Percentiles rank a stretch among this genome's conserved stretches.
These are phyloP conservation scores for Gossypium bickii DNA, from an alignment of 345 rosid species.

Conservation along the genomic window DNA sequence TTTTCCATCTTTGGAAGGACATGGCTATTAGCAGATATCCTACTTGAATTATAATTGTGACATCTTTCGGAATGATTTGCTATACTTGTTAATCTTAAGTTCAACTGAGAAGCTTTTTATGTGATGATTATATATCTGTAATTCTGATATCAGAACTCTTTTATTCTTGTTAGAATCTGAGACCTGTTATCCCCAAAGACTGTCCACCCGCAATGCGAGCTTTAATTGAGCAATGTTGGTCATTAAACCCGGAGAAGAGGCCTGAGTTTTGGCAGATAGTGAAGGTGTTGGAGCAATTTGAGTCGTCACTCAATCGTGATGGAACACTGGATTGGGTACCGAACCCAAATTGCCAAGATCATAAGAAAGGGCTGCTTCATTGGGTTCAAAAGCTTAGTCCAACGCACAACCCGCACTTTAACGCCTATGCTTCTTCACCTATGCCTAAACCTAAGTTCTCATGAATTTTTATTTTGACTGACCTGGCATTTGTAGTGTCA, in stretches of 20 bases:
- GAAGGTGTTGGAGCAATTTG: constrained; percentile 79
- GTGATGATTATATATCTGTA: neutral
- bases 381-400: constrained; percentile 95
- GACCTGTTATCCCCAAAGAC: constrained; percentile 67
- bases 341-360: constrained; percentile 54
- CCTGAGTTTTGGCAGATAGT: constrained; percentile 95
- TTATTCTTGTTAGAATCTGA: constrained; percentile 47
- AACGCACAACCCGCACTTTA: constrained; percentile 24
- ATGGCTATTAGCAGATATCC: neutral
- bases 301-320: constrained; percentile 49
- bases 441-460: constrained; percentile 68
- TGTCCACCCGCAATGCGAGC: constrained; percentile 80
- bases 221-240: constrained; percentile 93
- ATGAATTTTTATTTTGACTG: constrained; percentile 30
- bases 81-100: neutral
- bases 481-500: constrained; percentile 31
- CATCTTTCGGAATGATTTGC: neutral
- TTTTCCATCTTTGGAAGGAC: neutral
- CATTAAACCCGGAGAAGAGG: constrained; percentile 77
- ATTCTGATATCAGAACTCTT: constrained; percentile 8
- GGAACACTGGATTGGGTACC: constrained; percentile 57
- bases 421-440: constrained; percentile 19
- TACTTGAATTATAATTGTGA: neutral
- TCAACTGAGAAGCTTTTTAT: neutral
- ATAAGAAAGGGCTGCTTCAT: constrained; percentile 68